Percentiles rank a stretch among this genome's conserved stretches.
These are phyloP conservation scores for Pugionium dolabratum DNA, from an alignment of 345 rosid species.

Conservation along the genomic window DNA sequence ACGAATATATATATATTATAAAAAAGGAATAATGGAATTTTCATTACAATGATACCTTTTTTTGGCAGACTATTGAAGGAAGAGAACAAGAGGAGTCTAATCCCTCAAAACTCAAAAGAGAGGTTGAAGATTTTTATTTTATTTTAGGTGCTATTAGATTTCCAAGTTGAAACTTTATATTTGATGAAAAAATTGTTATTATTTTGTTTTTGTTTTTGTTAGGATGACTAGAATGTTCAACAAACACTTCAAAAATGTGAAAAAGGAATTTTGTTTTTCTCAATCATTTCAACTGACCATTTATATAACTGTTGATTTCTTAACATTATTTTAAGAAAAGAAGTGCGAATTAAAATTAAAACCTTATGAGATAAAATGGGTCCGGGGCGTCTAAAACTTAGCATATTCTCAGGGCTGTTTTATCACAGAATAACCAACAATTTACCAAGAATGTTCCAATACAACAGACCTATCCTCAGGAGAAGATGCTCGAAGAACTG, in stretches of 20 bases:
- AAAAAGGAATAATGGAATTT: background rate
- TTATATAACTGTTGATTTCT: background rate
- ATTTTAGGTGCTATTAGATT: conserved; percentile 14
- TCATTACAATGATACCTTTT: conserved; percentile 7
- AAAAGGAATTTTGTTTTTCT: background rate
- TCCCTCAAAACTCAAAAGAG: conserved; percentile 24
- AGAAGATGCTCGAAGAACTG: too few species aligned
- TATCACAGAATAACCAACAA: too few species aligned
- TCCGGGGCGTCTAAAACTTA: too few species aligned
- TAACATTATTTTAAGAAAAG: too few species aligned
- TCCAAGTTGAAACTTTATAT: background rate
- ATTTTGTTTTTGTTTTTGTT: conserved; percentile 19
- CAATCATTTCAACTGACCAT: background rate
- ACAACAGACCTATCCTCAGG: too few species aligned
- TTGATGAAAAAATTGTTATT: conserved; percentile 30
- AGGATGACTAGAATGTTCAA: background rate
- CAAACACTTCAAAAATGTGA: background rate
- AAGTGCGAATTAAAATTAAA: too few species aligned
- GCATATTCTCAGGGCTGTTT: too few species aligned
- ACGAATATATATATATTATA: conserved; percentile 1
- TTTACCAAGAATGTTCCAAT: too few species aligned
- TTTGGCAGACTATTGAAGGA: conserved; percentile 43
- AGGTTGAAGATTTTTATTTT: background rate
- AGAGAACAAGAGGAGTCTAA: conserved; percentile 34
- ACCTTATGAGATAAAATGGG: too few species aligned